Percentiles rank a stretch among this genome's conserved stretches.
Evolutionary conservation across 208 protist species (phyloP).

Genomic region (Trypanosoma cruzi): DNA sequence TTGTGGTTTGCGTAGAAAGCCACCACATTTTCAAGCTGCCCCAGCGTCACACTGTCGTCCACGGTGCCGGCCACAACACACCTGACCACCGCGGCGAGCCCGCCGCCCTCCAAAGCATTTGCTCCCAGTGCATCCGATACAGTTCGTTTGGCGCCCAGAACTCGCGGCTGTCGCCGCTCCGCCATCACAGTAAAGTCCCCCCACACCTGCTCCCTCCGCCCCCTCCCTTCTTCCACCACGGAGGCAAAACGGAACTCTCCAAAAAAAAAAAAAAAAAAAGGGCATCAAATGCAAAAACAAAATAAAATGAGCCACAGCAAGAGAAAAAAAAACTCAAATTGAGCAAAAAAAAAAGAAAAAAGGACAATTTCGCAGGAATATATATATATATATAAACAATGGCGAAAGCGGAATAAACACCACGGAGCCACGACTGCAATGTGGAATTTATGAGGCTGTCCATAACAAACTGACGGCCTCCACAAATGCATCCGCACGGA

Average conservation of each 20-base stretch:
- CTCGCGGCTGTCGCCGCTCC: conserved; percentile 41
- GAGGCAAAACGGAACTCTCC: conserved; percentile 5
- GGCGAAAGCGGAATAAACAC: background rate
- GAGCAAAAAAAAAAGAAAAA: background rate
- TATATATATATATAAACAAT: too few relatives aligned
- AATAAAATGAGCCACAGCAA: background rate
- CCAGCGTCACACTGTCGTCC: conserved; percentile 43
- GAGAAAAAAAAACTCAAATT: background rate
- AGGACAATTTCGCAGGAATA: background rate
- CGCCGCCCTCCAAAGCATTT: conserved; percentile 28
- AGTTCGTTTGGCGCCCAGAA: conserved; percentile 74
- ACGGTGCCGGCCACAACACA: conserved; percentile 37
- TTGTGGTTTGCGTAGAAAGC: conserved; percentile 81
- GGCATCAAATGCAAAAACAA: background rate
- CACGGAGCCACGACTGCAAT: background rate
- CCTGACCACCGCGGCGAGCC: conserved; percentile 36
- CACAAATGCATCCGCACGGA: background rate
- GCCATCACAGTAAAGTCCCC: conserved; percentile 10
- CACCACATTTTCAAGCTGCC: conserved; percentile 60
- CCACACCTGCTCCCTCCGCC: background rate
- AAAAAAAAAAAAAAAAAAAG: conserved; percentile 4
- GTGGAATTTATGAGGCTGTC: background rate
- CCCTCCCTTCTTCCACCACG: conserved; percentile 15
- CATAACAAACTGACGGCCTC: background rate
- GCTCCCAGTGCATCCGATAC: conserved; percentile 47